phyloP scores from a whole-genome alignment of 2,329 filamentous ascomycete genomes.

The Diaporthe eres region DNA sequence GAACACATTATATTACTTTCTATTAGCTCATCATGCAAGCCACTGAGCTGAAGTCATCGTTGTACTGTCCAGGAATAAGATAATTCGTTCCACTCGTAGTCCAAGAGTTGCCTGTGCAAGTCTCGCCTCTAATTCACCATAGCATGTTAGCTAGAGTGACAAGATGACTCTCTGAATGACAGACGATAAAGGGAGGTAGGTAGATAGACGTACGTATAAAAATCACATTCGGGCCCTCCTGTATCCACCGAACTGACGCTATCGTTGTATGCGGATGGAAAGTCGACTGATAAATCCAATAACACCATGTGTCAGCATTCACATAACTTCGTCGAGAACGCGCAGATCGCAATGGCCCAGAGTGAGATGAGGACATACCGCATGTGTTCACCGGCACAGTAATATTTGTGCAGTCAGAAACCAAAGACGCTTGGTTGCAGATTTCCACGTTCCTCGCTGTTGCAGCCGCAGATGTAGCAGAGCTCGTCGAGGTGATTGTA shows the following conservation, averaged over 20 bases:
- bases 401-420: constrained; percentile 23
- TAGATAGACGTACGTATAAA: constrained; percentile 19
- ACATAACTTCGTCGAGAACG: background rate
- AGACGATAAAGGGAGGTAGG: background rate
- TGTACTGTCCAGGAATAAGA: constrained; percentile 29
- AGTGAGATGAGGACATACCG: background rate
- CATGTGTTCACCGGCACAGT: constrained; percentile 31
- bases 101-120: constrained; percentile 30
- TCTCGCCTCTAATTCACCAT: background rate
- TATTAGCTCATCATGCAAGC: background rate
- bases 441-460: constrained; percentile 29
- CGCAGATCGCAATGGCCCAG: too few species aligned
- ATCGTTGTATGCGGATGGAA: constrained; percentile 19
- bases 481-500: background rate
- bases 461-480: constrained; percentile 13
- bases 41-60: constrained; percentile 29
- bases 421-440: constrained; percentile 34
- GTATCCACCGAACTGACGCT: constrained; percentile 30
- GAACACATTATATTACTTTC: background rate
- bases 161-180: background rate
- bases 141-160: background rate
- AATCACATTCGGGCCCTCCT: constrained; percentile 22
- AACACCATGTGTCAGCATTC: background rate
- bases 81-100: constrained; percentile 24
- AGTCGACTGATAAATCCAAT: background rate